Evolutionary conservation across 2,329 filamentous ascomycete genomes (phyloP).

Genomic region (Aspergillus texensis): DNA sequence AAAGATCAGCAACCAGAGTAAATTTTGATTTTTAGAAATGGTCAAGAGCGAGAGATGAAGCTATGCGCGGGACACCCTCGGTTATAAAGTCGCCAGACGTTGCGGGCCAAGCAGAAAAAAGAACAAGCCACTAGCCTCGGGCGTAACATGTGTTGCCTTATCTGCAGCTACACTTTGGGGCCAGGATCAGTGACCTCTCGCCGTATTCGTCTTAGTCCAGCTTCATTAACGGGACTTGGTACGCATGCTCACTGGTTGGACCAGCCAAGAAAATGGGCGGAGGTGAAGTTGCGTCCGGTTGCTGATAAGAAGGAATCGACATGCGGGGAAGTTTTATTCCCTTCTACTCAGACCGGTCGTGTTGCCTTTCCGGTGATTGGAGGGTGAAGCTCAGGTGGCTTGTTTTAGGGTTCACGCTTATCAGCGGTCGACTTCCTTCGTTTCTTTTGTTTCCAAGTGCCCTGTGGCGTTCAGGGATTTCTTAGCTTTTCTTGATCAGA

Average conservation of each 20-base stretch:
- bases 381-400: background rate
- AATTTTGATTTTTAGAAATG: background rate
- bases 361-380: background rate
- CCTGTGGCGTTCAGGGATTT: background rate
- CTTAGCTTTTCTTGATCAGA: no score
- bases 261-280: background rate
- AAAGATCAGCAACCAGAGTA: background rate
- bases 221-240: background rate
- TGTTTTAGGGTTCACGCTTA: constrained; percentile 2
- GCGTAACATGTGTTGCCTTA: background rate
- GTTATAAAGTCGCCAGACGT: background rate
- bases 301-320: background rate
- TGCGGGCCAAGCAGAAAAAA: background rate
- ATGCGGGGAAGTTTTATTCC: background rate
- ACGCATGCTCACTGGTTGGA: background rate
- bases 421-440: background rate
- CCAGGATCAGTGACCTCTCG: background rate
- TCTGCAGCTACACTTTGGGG: background rate
- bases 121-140: background rate
- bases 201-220: background rate
- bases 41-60: background rate
- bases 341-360: background rate
- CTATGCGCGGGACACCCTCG: background rate
- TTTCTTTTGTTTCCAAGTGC: background rate
- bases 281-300: background rate